A percentile compares a stretch with the other conserved stretches of the same genome.
These are phyloP conservation scores for Phytophthora quininea DNA, from an alignment of 352 stramenopile genomes.

Conservation along the genomic window DNA sequence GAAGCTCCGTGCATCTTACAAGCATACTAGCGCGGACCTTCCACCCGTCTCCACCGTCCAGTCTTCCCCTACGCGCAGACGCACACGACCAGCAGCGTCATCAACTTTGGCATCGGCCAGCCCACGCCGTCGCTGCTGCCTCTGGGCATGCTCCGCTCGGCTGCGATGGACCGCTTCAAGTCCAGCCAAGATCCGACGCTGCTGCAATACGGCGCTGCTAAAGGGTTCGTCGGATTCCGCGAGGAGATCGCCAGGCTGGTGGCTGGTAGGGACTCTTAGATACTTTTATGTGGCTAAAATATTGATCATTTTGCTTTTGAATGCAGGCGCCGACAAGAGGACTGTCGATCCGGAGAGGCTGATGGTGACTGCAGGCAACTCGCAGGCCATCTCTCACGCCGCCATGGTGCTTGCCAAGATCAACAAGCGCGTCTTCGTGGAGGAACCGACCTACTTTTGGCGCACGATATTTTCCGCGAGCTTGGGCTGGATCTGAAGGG, in stretches of 20 bases:
- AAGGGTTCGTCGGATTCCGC: conserved; percentile 76
- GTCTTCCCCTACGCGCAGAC: conserved; percentile 75
- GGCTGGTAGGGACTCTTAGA: conserved; percentile 30
- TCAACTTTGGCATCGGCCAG: conserved; percentile 90
- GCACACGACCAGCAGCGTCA: conserved; percentile 57
- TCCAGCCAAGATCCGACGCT: conserved; percentile 55
- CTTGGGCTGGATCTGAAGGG: conserved; percentile 81
- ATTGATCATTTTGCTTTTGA: too few species aligned
- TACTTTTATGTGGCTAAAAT: not conserved
- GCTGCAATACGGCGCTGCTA: conserved; percentile 80
- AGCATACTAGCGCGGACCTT: conserved; percentile 5
- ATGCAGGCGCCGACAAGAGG: conserved; percentile 27
- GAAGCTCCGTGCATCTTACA: not conserved
- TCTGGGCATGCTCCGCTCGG: conserved; percentile 61
- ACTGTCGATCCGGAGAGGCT: conserved; percentile 54
- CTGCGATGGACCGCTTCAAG: conserved; percentile 54
- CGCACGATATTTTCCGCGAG: conserved; percentile 91
- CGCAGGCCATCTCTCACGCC: conserved; percentile 90
- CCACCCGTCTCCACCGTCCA: conserved; percentile 45
- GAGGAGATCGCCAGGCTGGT: conserved; percentile 66
- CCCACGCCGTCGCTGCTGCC: conserved; percentile 80
- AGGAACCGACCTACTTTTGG: conserved; percentile 95
- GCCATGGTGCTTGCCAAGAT: conserved; percentile 74
- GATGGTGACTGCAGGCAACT: conserved; percentile 92
- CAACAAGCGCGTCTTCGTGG: conserved; percentile 89